Base-by-base conservation (phyloP, 768 basidiomycete species). In the Plicaturopsis crispa region DNA sequence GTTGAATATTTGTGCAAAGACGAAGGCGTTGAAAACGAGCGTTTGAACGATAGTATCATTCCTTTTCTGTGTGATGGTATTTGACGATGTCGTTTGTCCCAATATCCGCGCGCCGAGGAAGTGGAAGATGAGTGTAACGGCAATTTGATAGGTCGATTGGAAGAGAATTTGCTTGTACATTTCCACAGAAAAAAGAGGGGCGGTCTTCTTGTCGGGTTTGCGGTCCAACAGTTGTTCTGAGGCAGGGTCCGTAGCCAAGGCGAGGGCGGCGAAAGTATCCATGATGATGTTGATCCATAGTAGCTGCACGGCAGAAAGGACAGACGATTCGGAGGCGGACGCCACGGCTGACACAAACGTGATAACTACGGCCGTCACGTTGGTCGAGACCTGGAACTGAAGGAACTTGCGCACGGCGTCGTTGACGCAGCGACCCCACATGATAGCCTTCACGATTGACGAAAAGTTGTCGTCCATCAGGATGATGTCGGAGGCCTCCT, bases 281-380 rank as follows among this genome's bases (percentile, higher is more conserved):
- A 94, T 94, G 59, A 94, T 94, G 45, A 98, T 84, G 69, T 97
- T 97, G 61, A 97, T 90, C 93, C 96, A 99, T 16, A 99, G 77
- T 4, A 99, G 65, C 56, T 99, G 96, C 1, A 99, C 96, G 22
- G 96, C 94, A 17, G 87, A 83, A 20, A 99, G 67, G n/a, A 90
- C 92, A 1, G 92, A 90, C 7, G 66, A 50, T 55, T 96, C 93
- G 38, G 73, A 53, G 5, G 54, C 45, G 13, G 91, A 92, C 1
- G 86, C 77, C 38, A 97, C 79, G 24, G 92, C 88, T 24, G 93
- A 79, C 42, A 94, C 75, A 49, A 90, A 93, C 8, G 94, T 97
- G 54, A 97, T 83, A 41, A 93, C 60, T 34, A 99, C 93, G 22
- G 96, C 96, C 5, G 92, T 92, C 43, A 98, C 78, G 67, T 99